These are phyloP conservation scores for Gnaphalium uliginosum DNA, from an alignment of 129 eudicot species.

Conservation along the genomic window DNA sequence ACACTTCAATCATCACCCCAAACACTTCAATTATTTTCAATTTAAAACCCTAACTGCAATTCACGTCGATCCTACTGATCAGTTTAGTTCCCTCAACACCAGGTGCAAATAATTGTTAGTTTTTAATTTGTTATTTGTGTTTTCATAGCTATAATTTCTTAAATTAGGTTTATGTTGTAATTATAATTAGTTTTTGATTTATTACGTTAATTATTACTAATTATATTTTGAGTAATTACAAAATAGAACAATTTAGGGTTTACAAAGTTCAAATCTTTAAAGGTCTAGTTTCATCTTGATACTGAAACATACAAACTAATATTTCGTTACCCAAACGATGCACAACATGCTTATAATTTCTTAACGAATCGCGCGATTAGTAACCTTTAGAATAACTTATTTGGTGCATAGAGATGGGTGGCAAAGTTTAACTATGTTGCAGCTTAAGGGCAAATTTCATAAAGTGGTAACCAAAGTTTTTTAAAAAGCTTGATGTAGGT, in stretches of 20 bases:
- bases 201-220: neutral
- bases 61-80: neutral
- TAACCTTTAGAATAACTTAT: too few species aligned
- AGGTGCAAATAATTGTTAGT: conserved; percentile 14
- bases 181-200: neutral
- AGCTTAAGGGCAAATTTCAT: neutral
- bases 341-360: too few species aligned
- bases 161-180: neutral
- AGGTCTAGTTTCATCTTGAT: neutral
- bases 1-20: neutral
- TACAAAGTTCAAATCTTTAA: neutral
- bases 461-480: neutral
- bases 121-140: neutral
- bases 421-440: neutral
- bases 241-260: neutral
- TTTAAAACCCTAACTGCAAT: neutral
- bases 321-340: too few species aligned
- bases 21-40: neutral
- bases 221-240: neutral
- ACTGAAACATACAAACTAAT: neutral
- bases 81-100: neutral
- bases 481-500: neutral
- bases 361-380: too few species aligned
- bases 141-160: neutral
- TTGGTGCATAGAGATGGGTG: neutral